Percentiles rank a stretch among this genome's conserved stretches.
Evolutionary conservation across 208 protist species (phyloP).

Genomic region (Herpetomonas samuelpessoai): DNA sequence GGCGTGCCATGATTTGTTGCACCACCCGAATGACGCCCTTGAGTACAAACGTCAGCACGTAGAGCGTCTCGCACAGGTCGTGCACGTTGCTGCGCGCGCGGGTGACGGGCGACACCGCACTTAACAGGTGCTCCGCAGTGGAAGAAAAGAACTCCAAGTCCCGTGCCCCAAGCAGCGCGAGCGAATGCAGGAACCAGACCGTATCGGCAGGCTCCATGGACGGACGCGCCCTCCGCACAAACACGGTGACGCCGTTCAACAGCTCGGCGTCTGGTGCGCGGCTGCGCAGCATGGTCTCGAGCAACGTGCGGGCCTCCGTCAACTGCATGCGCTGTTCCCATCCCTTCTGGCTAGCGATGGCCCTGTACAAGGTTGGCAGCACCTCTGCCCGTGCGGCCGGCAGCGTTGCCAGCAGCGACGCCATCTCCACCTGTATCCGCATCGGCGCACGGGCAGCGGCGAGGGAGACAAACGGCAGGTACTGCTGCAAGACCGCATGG

Average conservation of each 20-base stretch:
- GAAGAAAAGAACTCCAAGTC: slow-evolving; percentile 75
- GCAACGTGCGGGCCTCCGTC: slow-evolving; percentile 39
- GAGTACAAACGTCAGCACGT: slow-evolving; percentile 78
- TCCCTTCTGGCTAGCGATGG: slow-evolving; percentile 38
- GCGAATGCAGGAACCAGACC: slow-evolving; percentile 47
- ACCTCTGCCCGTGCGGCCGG: slow-evolving; percentile 42
- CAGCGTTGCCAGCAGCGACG: slow-evolving; percentile 39
- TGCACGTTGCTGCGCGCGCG: slow-evolving; percentile 26
- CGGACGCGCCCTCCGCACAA: slow-evolving; percentile 33
- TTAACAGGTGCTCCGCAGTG: slow-evolving; percentile 57
- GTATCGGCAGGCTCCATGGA: slow-evolving; percentile 46
- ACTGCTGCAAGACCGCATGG: slow-evolving; percentile 40
- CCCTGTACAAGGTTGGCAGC: slow-evolving; percentile 50
- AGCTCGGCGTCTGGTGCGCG: slow-evolving; percentile 35
- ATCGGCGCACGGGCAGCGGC: slow-evolving; percentile 51
- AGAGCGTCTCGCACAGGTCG: slow-evolving; percentile 77
- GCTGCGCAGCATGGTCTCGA: slow-evolving; percentile 49
- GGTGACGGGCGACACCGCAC: slow-evolving; percentile 12
- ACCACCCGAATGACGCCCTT: slow-evolving; percentile 77
- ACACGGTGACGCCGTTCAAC: slow-evolving; percentile 57
- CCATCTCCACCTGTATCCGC: slow-evolving; percentile 54
- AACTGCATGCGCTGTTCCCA: slow-evolving; percentile 46
- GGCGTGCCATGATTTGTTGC: slow-evolving; percentile 74
- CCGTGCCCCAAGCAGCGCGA: slow-evolving; percentile 57
- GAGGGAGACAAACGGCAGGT: slow-evolving; percentile 66